These are phyloP conservation scores for Pseudoscleropodium purum DNA, from an alignment of 225 moss, liverwort and hornwort genomes.

Conservation along the genomic window DNA sequence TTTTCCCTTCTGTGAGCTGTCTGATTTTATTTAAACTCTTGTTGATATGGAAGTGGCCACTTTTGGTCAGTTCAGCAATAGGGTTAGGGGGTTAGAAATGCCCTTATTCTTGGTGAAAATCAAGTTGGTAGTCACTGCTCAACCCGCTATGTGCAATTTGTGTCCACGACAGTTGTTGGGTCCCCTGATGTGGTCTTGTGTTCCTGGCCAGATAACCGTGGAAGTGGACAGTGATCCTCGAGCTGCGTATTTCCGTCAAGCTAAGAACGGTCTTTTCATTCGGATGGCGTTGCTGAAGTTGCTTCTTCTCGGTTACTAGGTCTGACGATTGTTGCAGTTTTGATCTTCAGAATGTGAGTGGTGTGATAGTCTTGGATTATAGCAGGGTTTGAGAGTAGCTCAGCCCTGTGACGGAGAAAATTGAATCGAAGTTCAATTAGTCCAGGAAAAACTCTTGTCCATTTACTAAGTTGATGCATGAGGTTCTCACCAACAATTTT, in stretches of 20 bases:
- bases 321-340: neutral
- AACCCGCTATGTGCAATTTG: neutral
- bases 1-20: neutral
- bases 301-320: conserved; percentile 63
- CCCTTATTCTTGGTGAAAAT: neutral
- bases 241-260: conserved; percentile 97
- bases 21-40: neutral
- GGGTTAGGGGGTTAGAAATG: neutral
- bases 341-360: neutral
- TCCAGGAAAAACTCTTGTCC: neutral
- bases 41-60: neutral
- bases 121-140: neutral
- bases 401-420: neutral
- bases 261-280: conserved; percentile 90
- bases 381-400: neutral
- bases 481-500: conserved; percentile 8
- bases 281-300: conserved; percentile 91
- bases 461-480: neutral
- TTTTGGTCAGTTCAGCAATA: neutral
- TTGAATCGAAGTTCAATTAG: conserved; percentile 1
- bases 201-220: conserved; percentile 58
- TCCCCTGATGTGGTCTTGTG: neutral
- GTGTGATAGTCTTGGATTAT: neutral
- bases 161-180: neutral
- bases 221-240: conserved; percentile 90